phyloP scores from a whole-genome alignment of 306 rosid species.

The Aeschynomene evenia region DNA sequence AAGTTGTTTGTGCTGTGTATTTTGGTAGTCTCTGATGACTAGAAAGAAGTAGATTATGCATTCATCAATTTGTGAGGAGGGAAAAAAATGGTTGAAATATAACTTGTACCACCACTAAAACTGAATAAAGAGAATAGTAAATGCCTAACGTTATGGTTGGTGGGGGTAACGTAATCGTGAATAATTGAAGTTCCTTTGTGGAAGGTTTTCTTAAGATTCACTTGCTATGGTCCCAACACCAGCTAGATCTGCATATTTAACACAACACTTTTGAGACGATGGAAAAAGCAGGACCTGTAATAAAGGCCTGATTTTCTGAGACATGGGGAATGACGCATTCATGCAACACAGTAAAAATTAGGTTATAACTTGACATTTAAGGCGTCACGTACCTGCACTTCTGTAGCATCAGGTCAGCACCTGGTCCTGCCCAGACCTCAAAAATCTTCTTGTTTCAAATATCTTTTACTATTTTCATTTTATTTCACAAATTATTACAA shows the following conservation, averaged over 20 bases:
- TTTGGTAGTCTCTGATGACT: neutral
- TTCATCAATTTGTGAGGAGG: neutral
- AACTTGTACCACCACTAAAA: constrained; percentile 20
- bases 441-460: neutral
- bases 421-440: constrained; percentile 33
- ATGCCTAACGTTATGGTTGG: constrained; percentile 40
- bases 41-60: neutral
- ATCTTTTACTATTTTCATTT: neutral
- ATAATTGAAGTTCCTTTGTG: constrained; percentile 42
- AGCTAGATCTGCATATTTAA: constrained; percentile 46
- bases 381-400: constrained; percentile 37
- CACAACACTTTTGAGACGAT: constrained; percentile 27
- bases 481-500: neutral
- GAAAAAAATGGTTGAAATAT: neutral
- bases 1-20: neutral
- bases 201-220: constrained; percentile 35
- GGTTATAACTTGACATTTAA: constrained; percentile 39
- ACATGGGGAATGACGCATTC: constrained; percentile 54
- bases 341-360: constrained; percentile 35
- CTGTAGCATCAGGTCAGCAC: constrained; percentile 36
- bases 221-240: constrained; percentile 53
- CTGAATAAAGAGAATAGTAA: constrained; percentile 29
- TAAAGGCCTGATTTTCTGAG: constrained; percentile 43
- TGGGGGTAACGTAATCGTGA: constrained; percentile 39
- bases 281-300: constrained; percentile 34